Base-by-base conservation (phyloP, 768 basidiomycete species). In the Tephrocybe sp. region DNA sequence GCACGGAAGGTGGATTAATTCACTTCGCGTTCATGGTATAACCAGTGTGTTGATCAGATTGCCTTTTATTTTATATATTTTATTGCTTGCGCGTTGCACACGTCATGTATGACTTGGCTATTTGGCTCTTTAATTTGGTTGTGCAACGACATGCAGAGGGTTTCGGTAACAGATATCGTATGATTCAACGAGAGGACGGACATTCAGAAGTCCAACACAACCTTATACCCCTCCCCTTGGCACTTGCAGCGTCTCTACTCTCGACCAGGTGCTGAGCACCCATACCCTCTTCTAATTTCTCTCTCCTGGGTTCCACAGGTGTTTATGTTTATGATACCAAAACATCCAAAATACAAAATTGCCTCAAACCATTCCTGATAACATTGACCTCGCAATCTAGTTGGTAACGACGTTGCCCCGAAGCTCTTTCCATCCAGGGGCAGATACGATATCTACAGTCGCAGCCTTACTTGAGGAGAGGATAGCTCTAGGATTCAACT, bases 1-100 rank as follows among this genome's bases (percentile, higher is more conserved):
- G 75, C 86, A 31, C 72, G 87, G 60, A 89, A 89, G 69, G 76
- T 89, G 34, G 86, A 89, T 68, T 88, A 67, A 69, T 65, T 60
- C 55, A 49, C 17, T 47, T 53, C 48, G 42, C 45, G 51, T 52
- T 51, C 36, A 48, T 42, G 40, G 42, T 54, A 22, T 46, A 45
- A 23, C 35, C 39, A 47, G 55, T 30, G 42, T 56, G 51, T 60
- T 62, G 50, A 60, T 60, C 33, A 32, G 20, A 47, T 47, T 49
- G 45, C 38, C 39, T 39, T 49, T 54, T 51, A 19, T 48, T 33
- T 49, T 41, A 40, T 53, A 36, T 41, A 43, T 58, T n/a, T 41
- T 52, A 38, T 51, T 44, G 31, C 38, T 47, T 45, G 36, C 9
- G 39, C 42, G 39, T 47, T 56, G 55, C 32, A 39, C 17, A n/a